Base-by-base conservation (phyloP, 345 rosid genomes). In the Eucalyptus guilfoylei region DNA sequence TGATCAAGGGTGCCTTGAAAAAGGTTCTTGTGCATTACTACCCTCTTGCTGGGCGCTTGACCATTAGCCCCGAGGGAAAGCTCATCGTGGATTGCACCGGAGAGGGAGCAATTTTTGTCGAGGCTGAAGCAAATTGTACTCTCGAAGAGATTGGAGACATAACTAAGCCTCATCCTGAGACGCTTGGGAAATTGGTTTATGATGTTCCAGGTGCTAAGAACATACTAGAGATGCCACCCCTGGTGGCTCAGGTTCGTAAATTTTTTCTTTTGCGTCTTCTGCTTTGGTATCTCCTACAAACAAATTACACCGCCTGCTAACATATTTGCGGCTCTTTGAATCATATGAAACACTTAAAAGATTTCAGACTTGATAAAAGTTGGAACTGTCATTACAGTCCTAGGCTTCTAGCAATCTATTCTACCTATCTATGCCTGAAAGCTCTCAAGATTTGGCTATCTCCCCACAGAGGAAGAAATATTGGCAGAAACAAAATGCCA, bases 141-240 rank as follows among this genome's bases (percentile, higher is more conserved):
- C 88, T 97, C 91, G 93, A 93, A 87, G 94, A 95, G 91, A 92
- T 96, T 52, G 99, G 98, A 47, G 99, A 96, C 88, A 93, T 96
- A 37, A 96, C 97, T 15, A 96, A 97, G 91, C 98, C 97, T 2
- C 95, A 96, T 47, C 95, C 98, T 3, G 95, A 92, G 86, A 94
- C 96, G 24, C 94, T 96, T 85, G 96, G 96, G 80, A 97, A 96
- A 89, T 94, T 97, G 88, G 99, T 96, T 89, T 97, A 93, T 89
- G 95, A 96, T 88, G 92, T 97, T 89, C 98, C 95, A 58, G 97
- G 93, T 42, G 98, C 99, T 14, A 95, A 93, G 76, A 97, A 94
- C 91, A 95, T 97, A 86, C 94, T 97, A n/a, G 96, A 97, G 86
- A 95, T 96, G 55, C 99, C 99, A 90, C 99, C 95, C 89, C 93